These are phyloP conservation scores for Picea mariana DNA, from an alignment of 83 land plant species.

Conservation along the genomic window DNA sequence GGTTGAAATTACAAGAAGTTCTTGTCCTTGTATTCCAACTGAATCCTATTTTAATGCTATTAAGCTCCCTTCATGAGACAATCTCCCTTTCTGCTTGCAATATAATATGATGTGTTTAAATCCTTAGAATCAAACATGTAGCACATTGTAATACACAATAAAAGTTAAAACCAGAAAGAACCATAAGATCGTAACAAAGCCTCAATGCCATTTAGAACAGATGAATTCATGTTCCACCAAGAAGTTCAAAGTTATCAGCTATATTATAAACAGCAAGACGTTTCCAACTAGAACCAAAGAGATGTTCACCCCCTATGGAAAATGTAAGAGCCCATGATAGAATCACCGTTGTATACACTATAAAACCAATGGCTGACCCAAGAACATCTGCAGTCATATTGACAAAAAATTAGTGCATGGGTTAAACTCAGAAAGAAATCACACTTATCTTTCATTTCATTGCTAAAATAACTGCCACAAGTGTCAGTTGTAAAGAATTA, in stretches of 20 bases:
- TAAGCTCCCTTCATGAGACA: not conserved
- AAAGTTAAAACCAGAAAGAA: not conserved
- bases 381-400: slow-evolving; percentile 66
- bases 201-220: not conserved
- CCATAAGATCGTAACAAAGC: not conserved
- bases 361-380: slow-evolving; percentile 74
- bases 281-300: slow-evolving; percentile 79
- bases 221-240: slow-evolving; percentile 25
- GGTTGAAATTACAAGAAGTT: not conserved
- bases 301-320: slow-evolving; percentile 72
- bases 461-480: not conserved
- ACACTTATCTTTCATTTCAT: not conserved
- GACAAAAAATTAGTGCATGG: not conserved
- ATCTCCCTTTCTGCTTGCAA: not conserved
- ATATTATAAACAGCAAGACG: slow-evolving; percentile 80
- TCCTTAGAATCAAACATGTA: not conserved
- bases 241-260: slow-evolving; percentile 57
- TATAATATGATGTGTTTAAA: not conserved
- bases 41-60: not conserved
- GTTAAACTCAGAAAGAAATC: not conserved
- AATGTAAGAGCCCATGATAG: slow-evolving; percentile 76
- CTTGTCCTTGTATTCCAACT: not conserved
- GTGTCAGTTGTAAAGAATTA: not conserved
- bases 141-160: not conserved
- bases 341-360: slow-evolving; percentile 38